Percentiles rank a stretch among this genome's conserved stretches.
These are phyloP conservation scores for Stagonosporopsis rhizophila DNA, from an alignment of 2,329 filamentous ascomycete genomes.

Conservation along the genomic window DNA sequence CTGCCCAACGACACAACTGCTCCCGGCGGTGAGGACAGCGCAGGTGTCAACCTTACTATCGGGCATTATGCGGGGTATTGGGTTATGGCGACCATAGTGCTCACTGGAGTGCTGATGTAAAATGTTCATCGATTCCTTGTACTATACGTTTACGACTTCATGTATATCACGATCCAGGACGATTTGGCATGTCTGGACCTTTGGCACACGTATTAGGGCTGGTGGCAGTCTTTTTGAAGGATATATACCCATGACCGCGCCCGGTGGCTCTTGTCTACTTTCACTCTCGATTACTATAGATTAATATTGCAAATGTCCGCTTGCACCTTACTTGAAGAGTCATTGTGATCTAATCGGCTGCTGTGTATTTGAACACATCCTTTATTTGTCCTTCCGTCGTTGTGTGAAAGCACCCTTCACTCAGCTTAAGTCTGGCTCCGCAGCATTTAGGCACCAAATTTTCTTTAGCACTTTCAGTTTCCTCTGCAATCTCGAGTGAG, in stretches of 20 bases:
- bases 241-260: neutral
- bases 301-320: neutral
- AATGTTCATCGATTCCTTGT: neutral
- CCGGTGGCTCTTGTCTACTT: neutral
- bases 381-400: too few relatives aligned
- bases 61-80: constrained; percentile 49
- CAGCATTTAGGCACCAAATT: too few relatives aligned
- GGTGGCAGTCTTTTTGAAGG: neutral
- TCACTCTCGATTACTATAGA: neutral
- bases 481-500: too few relatives aligned
- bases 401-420: too few relatives aligned
- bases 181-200: neutral
- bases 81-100: constrained; percentile 48
- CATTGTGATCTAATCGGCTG: too few relatives aligned
- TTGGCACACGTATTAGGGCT: too few relatives aligned
- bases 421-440: too few relatives aligned
- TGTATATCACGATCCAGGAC: neutral
- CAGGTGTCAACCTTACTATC: constrained; percentile 27
- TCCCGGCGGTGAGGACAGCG: constrained; percentile 47
- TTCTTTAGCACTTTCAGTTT: too few relatives aligned
- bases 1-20: constrained; percentile 65
- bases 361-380: too few relatives aligned
- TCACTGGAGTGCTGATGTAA: constrained; percentile 27
- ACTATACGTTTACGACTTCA: neutral
- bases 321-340: too few relatives aligned